A percentile compares a stretch with the other conserved stretches of the same genome.
These are phyloP conservation scores for Sporobolomyces roseus DNA, from an alignment of 768 basidiomycete species.

Conservation along the genomic window DNA sequence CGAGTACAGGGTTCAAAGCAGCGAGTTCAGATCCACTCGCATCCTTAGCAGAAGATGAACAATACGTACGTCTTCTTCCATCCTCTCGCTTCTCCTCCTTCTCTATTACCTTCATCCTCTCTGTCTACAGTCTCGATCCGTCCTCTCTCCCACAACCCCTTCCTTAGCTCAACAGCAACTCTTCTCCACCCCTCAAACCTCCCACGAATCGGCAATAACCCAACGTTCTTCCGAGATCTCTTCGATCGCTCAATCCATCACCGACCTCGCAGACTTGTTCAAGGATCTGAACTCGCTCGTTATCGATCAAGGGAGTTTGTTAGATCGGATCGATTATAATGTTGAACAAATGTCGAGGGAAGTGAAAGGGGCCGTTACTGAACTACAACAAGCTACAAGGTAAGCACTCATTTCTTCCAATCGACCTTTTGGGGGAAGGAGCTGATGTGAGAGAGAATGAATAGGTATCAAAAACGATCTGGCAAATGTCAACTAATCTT, in stretches of 20 bases:
- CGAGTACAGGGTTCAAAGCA: no score
- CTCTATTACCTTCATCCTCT: background rate
- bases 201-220: conserved; percentile 46
- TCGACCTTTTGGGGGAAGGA: no score
- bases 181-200: conserved; percentile 39
- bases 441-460: background rate
- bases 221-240: conserved; percentile 64
- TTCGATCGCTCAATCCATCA: conserved; percentile 87
- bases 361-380: conserved; percentile 75
- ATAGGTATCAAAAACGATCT: conserved; percentile 87
- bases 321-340: conserved; percentile 96
- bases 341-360: conserved; percentile 84
- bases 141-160: conserved; percentile 20
- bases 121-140: conserved; percentile 22
- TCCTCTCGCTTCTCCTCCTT: background rate
- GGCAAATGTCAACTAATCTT: conserved; percentile 91
- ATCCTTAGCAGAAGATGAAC: conserved; percentile 33
- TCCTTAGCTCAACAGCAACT: conserved; percentile 24
- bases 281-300: conserved; percentile 88
- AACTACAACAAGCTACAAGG: conserved; percentile 76
- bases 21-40: conserved; percentile 34
- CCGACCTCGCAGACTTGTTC: conserved; percentile 87
- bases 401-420: conserved; percentile 50
- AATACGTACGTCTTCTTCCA: conserved; percentile 11
- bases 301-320: conserved; percentile 94